Percentiles rank a stretch among this genome's conserved stretches.
Conservation (phyloP, 192 early-diverging fungal species). For the Lobulomyces angularis region DNA sequence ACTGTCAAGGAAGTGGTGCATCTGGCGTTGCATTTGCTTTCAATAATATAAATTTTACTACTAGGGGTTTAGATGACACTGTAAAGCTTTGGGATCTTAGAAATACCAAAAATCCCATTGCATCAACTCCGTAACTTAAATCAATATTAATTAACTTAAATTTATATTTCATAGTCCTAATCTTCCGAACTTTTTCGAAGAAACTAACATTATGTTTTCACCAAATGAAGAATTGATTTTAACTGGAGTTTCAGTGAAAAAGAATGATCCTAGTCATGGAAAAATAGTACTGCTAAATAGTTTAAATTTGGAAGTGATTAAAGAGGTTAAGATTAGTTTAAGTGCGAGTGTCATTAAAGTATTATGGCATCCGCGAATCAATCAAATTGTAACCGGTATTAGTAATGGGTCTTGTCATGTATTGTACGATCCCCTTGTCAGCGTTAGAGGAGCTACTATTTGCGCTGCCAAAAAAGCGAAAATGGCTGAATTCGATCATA, state of each 20-base stretch:
- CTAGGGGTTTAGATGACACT: constrained; percentile 71
- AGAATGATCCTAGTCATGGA: constrained; percentile 43
- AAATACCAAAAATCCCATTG: constrained; percentile 57
- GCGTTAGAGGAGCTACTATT: constrained; percentile 58
- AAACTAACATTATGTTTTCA: constrained; percentile 70
- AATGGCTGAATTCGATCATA: constrained; percentile 45
- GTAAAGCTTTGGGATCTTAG: constrained; percentile 93
- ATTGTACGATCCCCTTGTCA: constrained; percentile 58
- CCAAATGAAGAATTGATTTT: constrained; percentile 69
- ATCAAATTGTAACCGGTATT: constrained; percentile 76
- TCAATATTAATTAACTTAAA: too few relatives aligned
- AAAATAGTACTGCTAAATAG: neutral
- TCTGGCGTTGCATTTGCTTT: constrained; percentile 58
- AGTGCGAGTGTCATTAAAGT: constrained; percentile 53
- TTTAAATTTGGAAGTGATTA: constrained; percentile 36
- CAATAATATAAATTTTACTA: constrained; percentile 51
- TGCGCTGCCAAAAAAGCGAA: constrained; percentile 56
- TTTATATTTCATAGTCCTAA: too few relatives aligned
- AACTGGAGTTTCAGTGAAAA: constrained; percentile 62
- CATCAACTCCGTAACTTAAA: constrained; percentile 21
- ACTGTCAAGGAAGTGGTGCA: constrained; percentile 52
- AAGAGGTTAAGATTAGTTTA: constrained; percentile 32
- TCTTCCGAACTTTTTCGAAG: constrained; percentile 54
- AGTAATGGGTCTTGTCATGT: constrained; percentile 63
- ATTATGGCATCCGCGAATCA: constrained; percentile 75